These are phyloP conservation scores for Cephalotrichum gorgonifer DNA, from an alignment of 2,329 filamentous ascomycete genomes.

Conservation along the genomic window DNA sequence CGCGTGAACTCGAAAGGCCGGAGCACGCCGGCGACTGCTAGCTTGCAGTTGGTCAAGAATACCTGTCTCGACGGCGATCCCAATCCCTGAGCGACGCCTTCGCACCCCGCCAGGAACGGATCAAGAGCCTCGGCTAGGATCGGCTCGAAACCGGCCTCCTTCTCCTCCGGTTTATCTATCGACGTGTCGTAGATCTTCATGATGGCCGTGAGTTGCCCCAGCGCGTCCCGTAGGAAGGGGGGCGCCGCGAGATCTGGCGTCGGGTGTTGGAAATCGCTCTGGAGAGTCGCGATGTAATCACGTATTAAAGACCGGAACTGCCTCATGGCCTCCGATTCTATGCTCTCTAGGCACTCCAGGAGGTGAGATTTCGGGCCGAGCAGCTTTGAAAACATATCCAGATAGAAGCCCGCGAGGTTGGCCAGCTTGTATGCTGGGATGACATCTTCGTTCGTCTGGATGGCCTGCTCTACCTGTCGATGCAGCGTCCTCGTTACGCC, in stretches of 20 bases:
- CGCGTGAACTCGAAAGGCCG: constrained; percentile 54
- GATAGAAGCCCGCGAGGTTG: constrained; percentile 85
- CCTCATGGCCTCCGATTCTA: constrained; percentile 68
- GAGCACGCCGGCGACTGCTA: constrained; percentile 46
- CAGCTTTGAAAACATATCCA: constrained; percentile 70
- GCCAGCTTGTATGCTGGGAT: constrained; percentile 83
- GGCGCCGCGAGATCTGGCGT: constrained; percentile 69
- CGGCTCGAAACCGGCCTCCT: constrained; percentile 60
- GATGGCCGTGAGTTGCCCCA: constrained; percentile 67
- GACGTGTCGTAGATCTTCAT: constrained; percentile 85
- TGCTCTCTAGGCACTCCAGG: constrained; percentile 53
- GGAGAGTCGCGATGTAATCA: constrained; percentile 67
- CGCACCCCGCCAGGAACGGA: constrained; percentile 71
- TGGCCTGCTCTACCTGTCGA: constrained; percentile 81
- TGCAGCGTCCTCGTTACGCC: constrained; percentile 77
- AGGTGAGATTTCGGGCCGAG: constrained; percentile 60
- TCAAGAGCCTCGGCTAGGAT: constrained; percentile 74
- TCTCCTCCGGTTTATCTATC: constrained; percentile 46
- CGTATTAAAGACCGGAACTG: constrained; percentile 76
- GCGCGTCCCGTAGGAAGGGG: constrained; percentile 67
- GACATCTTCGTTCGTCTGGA: constrained; percentile 85
- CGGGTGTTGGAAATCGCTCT: constrained; percentile 59
- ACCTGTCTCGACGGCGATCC: constrained; percentile 50
- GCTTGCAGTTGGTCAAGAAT: constrained; percentile 63
- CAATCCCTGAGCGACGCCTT: constrained; percentile 55